These are phyloP conservation scores for Neurospora tetraspora DNA, from an alignment of 495 filamentous ascomycete species.

Conservation along the genomic window DNA sequence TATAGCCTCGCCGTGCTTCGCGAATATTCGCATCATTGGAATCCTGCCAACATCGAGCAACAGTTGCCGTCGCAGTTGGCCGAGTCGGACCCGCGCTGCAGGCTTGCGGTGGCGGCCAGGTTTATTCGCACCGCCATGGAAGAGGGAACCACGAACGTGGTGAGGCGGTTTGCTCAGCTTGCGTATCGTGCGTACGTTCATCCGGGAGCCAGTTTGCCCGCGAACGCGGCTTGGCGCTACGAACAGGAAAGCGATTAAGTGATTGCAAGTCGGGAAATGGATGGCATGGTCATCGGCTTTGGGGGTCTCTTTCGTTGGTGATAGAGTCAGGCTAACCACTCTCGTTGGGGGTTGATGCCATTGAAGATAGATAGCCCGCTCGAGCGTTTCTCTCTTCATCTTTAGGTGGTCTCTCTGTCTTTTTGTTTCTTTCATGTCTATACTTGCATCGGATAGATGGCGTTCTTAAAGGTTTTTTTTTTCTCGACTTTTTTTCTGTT, in stretches of 20 bases:
- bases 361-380: neutral
- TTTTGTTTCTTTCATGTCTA: neutral
- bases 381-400: neutral
- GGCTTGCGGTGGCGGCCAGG: constrained; percentile 68
- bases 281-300: neutral
- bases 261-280: neutral
- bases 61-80: constrained; percentile 50
- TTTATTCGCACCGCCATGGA: constrained; percentile 63
- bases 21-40: constrained; percentile 56
- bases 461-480: neutral
- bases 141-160: constrained; percentile 67
- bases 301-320: neutral
- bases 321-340: neutral
- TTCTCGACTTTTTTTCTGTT: neutral
- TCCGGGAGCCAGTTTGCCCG: constrained; percentile 27
- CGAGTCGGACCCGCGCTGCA: constrained; percentile 59
- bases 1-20: constrained; percentile 80
- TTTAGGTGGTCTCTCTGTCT: neutral
- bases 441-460: neutral
- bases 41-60: constrained; percentile 52
- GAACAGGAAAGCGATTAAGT: neutral
- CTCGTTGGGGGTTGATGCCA: neutral
- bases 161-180: constrained; percentile 67
- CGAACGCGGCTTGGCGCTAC: constrained; percentile 2
- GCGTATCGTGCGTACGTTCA: constrained; percentile 40